Evolutionary conservation across 2,329 filamentous ascomycete species (phyloP).

Genomic region (Pseudocercospora fuligena): DNA sequence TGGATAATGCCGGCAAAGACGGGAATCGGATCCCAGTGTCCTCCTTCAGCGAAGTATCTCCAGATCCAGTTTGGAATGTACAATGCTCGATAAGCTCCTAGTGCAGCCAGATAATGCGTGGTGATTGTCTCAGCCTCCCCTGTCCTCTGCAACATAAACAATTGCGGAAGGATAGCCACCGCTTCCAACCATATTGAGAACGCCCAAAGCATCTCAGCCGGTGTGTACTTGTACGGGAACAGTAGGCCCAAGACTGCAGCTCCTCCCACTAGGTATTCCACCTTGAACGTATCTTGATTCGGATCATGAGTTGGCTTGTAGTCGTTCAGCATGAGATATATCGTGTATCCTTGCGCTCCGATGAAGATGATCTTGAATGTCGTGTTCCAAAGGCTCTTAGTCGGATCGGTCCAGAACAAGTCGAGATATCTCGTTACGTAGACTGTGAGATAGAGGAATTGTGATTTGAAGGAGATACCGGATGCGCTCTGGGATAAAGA

Average conservation of each 20-base stretch:
- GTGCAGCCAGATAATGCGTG: slow-evolving; percentile 93
- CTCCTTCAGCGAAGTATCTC: slow-evolving; percentile 76
- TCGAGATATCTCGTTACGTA: slow-evolving; percentile 95
- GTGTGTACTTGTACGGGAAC: slow-evolving; percentile 82
- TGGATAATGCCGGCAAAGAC: slow-evolving; percentile 89
- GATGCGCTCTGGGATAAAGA: slow-evolving; percentile 76
- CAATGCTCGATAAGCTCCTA: slow-evolving; percentile 87
- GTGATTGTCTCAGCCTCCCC: slow-evolving; percentile 99
- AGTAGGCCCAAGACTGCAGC: slow-evolving; percentile 78
- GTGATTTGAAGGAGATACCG: slow-evolving; percentile 98
- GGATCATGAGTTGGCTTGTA: slow-evolving; percentile 98
- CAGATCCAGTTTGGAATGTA: slow-evolving; percentile 99
- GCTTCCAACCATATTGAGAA: slow-evolving; percentile 98
- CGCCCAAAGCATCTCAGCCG: slow-evolving; percentile 87
- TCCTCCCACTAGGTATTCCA: slow-evolving; percentile 88
- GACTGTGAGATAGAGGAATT: slow-evolving; percentile 91
- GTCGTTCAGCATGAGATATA: slow-evolving; percentile 97
- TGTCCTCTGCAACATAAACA: slow-evolving; percentile 97
- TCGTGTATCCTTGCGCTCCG: slow-evolving; percentile 83
- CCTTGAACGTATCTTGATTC: slow-evolving; percentile 95
- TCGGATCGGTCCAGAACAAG: slow-evolving; percentile 78
- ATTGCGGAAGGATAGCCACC: slow-evolving; percentile 93
- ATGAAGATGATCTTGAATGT: slow-evolving; percentile 97
- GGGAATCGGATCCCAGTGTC: slow-evolving; percentile 76
- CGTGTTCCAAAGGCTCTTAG: slow-evolving; percentile 76